Conservation (phyloP, 208 protist species). For the Leishmania mexicana region DNA sequence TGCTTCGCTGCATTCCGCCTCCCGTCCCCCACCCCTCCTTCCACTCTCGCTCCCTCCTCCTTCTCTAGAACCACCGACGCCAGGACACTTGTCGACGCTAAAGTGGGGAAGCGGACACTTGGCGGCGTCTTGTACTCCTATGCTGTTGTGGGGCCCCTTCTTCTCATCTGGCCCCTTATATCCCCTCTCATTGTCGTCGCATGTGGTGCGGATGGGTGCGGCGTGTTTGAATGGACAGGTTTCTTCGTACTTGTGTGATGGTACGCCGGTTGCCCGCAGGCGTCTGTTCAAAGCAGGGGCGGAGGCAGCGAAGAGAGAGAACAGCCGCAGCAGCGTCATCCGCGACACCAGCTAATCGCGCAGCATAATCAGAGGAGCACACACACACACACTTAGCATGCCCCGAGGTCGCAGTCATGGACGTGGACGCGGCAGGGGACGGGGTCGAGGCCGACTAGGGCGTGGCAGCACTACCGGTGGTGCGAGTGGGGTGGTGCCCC, state of each 20-base stretch:
- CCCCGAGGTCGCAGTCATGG: conserved; percentile 25
- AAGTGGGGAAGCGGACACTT: not conserved
- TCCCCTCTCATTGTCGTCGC: not conserved
- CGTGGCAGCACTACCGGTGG: not conserved
- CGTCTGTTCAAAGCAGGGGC: not conserved
- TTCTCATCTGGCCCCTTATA: not conserved
- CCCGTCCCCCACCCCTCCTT: too few species aligned
- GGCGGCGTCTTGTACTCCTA: not conserved
- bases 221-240: not conserved
- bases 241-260: not conserved
- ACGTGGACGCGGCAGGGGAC: conserved; percentile 6
- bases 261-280: not conserved
- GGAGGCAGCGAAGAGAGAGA: not conserved
- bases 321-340: not conserved
- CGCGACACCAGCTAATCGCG: not conserved
- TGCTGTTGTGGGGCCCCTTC: not conserved
- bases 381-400: conserved; percentile 7
- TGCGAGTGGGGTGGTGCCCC: not conserved
- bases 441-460: conserved; percentile 22
- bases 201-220: not conserved
- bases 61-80: not conserved
- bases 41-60: not conserved
- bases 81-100: not conserved
- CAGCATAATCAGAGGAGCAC: not conserved
- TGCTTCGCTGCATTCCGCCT: too few species aligned